Percentiles rank a stretch among this genome's conserved stretches.
These are phyloP conservation scores for Aureobasidium sp. DNA, from an alignment of 2,329 filamentous ascomycete genomes.

Conservation along the genomic window DNA sequence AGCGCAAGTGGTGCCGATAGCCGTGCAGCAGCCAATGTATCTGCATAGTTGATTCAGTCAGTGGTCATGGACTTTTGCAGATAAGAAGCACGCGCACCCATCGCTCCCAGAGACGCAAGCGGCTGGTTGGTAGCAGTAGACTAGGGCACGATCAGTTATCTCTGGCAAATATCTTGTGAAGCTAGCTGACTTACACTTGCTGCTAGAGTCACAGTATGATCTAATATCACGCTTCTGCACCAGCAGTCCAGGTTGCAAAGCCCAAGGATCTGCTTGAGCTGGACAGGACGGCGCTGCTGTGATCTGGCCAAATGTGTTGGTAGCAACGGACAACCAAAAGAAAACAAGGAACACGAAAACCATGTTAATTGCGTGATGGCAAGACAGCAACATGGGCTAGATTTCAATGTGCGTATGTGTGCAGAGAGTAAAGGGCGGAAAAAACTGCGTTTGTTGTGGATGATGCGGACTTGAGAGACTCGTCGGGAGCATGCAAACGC, in stretches of 20 bases:
- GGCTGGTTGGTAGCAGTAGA: background rate
- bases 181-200: background rate
- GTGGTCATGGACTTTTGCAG: background rate
- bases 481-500: background rate
- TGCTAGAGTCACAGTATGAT: background rate
- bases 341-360: background rate
- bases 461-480: background rate
- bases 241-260: background rate
- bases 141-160: background rate
- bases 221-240: background rate
- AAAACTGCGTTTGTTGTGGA: background rate
- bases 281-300: background rate
- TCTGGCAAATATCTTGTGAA: background rate
- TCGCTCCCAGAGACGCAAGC: background rate
- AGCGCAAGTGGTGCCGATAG: slow-evolving; percentile 15
- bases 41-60: background rate
- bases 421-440: background rate
- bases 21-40: slow-evolving; percentile 21
- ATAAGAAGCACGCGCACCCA: background rate
- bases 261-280: background rate
- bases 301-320: background rate
- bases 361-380: background rate
- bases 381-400: background rate
- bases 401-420: background rate
- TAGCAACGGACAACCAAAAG: background rate